A percentile compares a stretch with the other conserved stretches of the same genome.
Conservation (phyloP, 345 rosid genomes). For the Aegle marmelos region DNA sequence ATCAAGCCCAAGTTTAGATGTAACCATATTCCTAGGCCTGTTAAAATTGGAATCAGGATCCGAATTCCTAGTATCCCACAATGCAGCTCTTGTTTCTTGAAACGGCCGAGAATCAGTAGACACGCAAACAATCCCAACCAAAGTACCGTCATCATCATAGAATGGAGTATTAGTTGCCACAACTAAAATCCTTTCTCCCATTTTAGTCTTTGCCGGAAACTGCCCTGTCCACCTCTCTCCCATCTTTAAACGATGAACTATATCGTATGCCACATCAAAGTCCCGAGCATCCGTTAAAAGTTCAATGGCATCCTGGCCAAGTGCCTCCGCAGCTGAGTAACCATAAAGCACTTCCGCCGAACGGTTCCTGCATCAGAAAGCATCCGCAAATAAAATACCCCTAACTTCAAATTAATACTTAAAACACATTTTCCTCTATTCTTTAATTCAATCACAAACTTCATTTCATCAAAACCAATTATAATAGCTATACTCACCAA, state of each 20-base stretch:
- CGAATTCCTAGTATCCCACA: conserved; percentile 26
- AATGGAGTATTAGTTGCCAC: conserved; percentile 76
- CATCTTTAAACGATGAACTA: conserved; percentile 43
- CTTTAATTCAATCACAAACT: background rate
- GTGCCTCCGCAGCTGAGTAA: conserved; percentile 70
- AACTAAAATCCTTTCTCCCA: conserved; percentile 55
- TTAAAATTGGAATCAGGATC: conserved; percentile 53
- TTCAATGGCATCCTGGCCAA: conserved; percentile 66
- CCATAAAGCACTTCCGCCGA: conserved; percentile 88
- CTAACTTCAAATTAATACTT: background rate
- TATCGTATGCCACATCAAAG: conserved; percentile 43
- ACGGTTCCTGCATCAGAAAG: conserved; percentile 61
- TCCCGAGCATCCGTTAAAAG: conserved; percentile 68
- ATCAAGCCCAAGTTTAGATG: conserved; percentile 82
- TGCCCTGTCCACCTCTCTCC: conserved; percentile 96
- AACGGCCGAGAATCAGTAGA: conserved; percentile 58
- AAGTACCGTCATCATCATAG: conserved; percentile 63
- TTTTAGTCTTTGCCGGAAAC: conserved; percentile 78
- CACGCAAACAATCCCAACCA: conserved; percentile 78
- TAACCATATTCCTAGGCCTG: conserved; percentile 43
- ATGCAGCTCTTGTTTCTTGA: conserved; percentile 35
- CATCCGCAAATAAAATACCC: conserved; percentile 3
- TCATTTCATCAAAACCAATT: background rate
- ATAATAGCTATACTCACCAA: conserved; percentile 51
- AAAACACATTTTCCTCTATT: background rate